Evolutionary conservation across 768 basidiomycete species (phyloP).

Genomic region (Lentinula aciculospora): DNA sequence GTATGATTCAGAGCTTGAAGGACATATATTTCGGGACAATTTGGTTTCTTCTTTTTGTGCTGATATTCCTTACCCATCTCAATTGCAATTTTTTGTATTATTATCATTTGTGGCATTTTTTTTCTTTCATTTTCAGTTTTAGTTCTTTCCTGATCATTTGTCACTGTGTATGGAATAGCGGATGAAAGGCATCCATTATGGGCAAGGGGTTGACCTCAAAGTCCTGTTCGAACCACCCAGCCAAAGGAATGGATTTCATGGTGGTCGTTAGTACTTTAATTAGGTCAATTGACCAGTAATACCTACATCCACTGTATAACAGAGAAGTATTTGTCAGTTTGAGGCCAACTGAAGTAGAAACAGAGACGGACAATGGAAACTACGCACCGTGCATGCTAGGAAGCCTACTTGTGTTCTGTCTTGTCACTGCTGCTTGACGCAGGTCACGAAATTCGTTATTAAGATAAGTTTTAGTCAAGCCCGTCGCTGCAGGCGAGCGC

Average conservation of each 20-base stretch:
- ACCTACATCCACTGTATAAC: slow-evolving; percentile 44
- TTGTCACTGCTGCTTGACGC: slow-evolving; percentile 58
- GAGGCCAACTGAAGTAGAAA: no score
- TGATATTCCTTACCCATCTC: slow-evolving; percentile 9
- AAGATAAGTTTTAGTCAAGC: slow-evolving; percentile 75
- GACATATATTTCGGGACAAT: background rate
- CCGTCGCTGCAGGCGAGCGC: slow-evolving; percentile 67
- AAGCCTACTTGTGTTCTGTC: slow-evolving; percentile 80
- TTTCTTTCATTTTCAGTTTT: background rate
- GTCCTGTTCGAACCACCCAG: slow-evolving; percentile 17
- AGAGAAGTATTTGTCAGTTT: background rate
- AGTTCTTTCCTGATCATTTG: no score
- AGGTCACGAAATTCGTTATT: slow-evolving; percentile 81
- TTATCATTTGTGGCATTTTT: slow-evolving; percentile 7
- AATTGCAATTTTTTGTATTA: slow-evolving; percentile 11
- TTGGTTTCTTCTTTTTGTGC: background rate
- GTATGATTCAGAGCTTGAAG: background rate
- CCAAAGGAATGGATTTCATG: slow-evolving; percentile 3
- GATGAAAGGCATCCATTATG: slow-evolving; percentile 17
- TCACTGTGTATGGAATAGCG: slow-evolving; percentile 5
- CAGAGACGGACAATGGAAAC: background rate
- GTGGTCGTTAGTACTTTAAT: slow-evolving; percentile 10
- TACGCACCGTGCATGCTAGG: slow-evolving; percentile 75
- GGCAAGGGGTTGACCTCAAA: slow-evolving; percentile 25
- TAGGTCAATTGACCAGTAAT: slow-evolving; percentile 19